These are phyloP conservation scores for Sphaerulina musiva DNA, from an alignment of 2,329 filamentous ascomycete species.

Conservation along the genomic window DNA sequence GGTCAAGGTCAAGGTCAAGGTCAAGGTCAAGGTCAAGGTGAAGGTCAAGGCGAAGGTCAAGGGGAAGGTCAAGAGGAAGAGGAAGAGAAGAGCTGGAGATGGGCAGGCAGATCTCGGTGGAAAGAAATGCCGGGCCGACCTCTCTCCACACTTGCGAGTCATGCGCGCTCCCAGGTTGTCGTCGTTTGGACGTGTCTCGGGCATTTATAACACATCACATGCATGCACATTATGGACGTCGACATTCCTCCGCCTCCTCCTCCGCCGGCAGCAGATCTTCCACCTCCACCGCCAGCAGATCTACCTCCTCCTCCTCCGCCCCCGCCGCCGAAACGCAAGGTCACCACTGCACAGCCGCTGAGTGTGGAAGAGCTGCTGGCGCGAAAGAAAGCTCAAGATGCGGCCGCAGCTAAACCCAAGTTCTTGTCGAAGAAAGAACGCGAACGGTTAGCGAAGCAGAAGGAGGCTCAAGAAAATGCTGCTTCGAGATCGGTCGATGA, in stretches of 20 bases:
- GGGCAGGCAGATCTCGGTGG: too few species aligned
- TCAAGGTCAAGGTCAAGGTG: too few species aligned
- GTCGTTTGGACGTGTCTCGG: neutral
- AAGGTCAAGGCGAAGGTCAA: too few species aligned
- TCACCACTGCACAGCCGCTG: conserved; percentile 50
- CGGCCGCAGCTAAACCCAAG: conserved; percentile 77
- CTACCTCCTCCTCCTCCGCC: neutral
- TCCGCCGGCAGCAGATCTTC: neutral
- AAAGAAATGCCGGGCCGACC: too few species aligned
- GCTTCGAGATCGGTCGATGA: conserved; percentile 52
- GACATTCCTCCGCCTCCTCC: conserved; percentile 1
- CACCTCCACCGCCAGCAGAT: neutral
- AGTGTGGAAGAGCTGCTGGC: conserved; percentile 80
- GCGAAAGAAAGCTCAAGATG: conserved; percentile 80
- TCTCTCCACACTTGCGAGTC: neutral
- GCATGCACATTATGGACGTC: neutral
- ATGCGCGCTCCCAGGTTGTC: neutral
- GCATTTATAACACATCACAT: neutral
- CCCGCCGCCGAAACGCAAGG: conserved; percentile 43
- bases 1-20: too few species aligned
- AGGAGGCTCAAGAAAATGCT: conserved; percentile 60
- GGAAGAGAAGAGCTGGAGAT: too few species aligned
- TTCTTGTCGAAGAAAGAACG: conserved; percentile 79
- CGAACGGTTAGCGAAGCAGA: conserved; percentile 72
- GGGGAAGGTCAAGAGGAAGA: too few species aligned